phyloP scores from a whole-genome alignment of 192 early-diverging fungal genomes.

The Allomyces macrogynus region DNA sequence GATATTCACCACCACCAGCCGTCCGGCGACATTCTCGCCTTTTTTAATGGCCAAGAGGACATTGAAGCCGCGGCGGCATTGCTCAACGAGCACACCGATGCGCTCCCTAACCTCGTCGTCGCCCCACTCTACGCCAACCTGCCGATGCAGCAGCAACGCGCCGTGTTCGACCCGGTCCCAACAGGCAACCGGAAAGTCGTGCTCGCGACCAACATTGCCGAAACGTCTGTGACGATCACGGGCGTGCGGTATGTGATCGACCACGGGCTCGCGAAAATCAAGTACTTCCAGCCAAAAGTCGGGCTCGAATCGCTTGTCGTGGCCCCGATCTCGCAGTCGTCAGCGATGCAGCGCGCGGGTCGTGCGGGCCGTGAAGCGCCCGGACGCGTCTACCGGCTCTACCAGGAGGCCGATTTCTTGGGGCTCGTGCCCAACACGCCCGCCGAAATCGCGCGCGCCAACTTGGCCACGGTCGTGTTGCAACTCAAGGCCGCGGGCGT shows the following conservation, averaged over 20 bases:
- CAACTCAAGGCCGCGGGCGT: conserved; percentile 83
- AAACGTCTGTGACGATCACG: conserved; percentile 89
- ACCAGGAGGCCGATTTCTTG: conserved; percentile 62
- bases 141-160: conserved; percentile 67
- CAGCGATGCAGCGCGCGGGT: conserved; percentile 74
- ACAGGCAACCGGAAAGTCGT: conserved; percentile 73
- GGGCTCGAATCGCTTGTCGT: conserved; percentile 78
- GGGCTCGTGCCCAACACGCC: conserved; percentile 54
- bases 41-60: conserved; percentile 81
- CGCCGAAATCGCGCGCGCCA: conserved; percentile 89
- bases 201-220: conserved; percentile 92
- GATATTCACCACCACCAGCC: conserved; percentile 77
- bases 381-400: conserved; percentile 79
- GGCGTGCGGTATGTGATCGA: conserved; percentile 91
- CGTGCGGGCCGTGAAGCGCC: conserved; percentile 91
- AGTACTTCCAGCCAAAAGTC: conserved; percentile 69
- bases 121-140: conserved; percentile 88
- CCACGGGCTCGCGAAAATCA: conserved; percentile 75
- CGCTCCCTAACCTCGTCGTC: conserved; percentile 42
- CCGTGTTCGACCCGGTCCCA: conserved; percentile 76
- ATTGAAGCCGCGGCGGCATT: conserved; percentile 79
- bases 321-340: conserved; percentile 74
- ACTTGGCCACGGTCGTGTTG: conserved; percentile 64
- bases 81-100: conserved; percentile 43
- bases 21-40: conserved; percentile 79